Evolutionary conservation across 441 rosid species (phyloP).

Genomic region (Euphorbia celastroides): DNA sequence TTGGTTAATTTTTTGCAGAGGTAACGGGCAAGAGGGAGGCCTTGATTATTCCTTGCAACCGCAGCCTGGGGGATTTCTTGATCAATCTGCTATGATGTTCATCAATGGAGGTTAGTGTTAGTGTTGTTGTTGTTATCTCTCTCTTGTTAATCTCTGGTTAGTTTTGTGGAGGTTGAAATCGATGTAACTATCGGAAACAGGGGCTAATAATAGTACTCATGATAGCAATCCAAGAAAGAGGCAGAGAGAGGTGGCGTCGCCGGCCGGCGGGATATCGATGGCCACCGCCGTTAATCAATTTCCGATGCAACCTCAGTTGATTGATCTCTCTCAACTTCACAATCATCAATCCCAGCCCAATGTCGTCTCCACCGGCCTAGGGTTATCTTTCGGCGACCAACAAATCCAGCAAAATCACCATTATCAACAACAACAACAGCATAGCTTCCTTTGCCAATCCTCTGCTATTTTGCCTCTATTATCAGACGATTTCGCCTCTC

Average conservation of each 20-base stretch:
- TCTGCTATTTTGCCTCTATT: slow-evolving; percentile 29
- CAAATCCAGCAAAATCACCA: slow-evolving; percentile 32
- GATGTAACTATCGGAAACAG: slow-evolving; percentile 16
- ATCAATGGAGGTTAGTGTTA: slow-evolving; percentile 40
- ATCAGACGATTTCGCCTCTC: slow-evolving; percentile 51
- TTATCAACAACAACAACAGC: slow-evolving; percentile 24
- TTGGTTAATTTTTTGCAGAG: slow-evolving; percentile 34
- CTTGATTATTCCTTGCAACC: slow-evolving; percentile 57
- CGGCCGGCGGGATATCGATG: slow-evolving; percentile 2
- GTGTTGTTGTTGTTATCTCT: not conserved
- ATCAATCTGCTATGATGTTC: slow-evolving; percentile 60
- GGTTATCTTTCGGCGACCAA: slow-evolving; percentile 59
- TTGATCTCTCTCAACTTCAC: slow-evolving; percentile 62
- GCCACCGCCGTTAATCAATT: slow-evolving; percentile 32
- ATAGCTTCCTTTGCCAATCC: slow-evolving; percentile 20
- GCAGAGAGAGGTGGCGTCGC: slow-evolving; percentile 38
- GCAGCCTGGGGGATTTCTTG: slow-evolving; percentile 50
- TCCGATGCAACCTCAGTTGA: slow-evolving; percentile 43
- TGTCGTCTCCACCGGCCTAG: slow-evolving; percentile 84
- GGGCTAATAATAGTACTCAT: slow-evolving; percentile 5
- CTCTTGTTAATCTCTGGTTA: not conserved
- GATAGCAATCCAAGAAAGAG: slow-evolving; percentile 41
- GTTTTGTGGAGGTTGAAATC: not conserved
- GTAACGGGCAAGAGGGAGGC: slow-evolving; percentile 53
- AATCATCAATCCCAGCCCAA: slow-evolving; percentile 31